These are phyloP conservation scores for Auricularia sp. DNA, from an alignment of 768 basidiomycete species.

Conservation along the genomic window DNA sequence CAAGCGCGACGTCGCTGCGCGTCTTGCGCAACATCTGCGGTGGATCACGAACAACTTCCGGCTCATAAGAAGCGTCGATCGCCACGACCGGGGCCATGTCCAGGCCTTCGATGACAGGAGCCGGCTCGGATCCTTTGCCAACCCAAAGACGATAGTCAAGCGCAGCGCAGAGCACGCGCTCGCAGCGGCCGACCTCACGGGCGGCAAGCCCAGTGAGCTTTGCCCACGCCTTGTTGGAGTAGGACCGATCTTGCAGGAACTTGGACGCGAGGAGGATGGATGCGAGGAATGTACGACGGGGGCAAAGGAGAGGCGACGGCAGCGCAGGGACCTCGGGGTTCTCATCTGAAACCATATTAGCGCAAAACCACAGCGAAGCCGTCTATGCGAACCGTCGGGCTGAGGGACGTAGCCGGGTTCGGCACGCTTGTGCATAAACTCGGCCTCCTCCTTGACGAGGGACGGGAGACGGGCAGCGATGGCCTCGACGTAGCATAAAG, in stretches of 20 bases:
- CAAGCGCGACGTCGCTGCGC: background rate
- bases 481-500: constrained; percentile 79
- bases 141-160: constrained; percentile 92
- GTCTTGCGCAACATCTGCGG: background rate
- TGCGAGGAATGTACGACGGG: constrained; percentile 79
- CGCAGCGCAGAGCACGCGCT: constrained; percentile 76
- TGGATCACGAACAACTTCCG: background rate
- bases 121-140: constrained; percentile 44
- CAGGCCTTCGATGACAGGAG: background rate
- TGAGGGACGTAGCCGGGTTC: constrained; percentile 17
- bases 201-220: constrained; percentile 84
- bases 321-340: constrained; percentile 26
- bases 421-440: constrained; percentile 33
- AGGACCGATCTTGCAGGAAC: constrained; percentile 87
- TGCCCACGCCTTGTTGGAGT: constrained; percentile 90
- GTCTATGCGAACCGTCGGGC: background rate
- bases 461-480: constrained; percentile 63
- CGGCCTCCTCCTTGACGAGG: constrained; percentile 41
- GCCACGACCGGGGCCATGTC: background rate
- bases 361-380: background rate
- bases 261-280: constrained; percentile 84
- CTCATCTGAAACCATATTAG: background rate
- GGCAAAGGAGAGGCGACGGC: constrained; percentile 79
- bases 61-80: background rate
- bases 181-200: constrained; percentile 78